phyloP scores from a whole-genome alignment of 2,329 filamentous ascomycete genomes.

The Arthrobotrys megalospora region DNA sequence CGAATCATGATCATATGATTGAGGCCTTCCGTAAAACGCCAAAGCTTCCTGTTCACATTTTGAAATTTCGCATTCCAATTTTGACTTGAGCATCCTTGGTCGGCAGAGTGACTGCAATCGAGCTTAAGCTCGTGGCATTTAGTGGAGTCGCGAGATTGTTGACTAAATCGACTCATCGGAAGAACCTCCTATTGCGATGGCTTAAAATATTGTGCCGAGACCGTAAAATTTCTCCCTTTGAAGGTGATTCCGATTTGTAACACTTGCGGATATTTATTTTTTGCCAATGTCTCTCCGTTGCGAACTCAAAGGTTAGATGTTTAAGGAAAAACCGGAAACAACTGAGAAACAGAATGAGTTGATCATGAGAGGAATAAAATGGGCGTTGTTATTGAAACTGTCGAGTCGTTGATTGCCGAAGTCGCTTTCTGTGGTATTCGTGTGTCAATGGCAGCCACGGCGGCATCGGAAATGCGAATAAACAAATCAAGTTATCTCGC shows the following conservation, averaged over 20 bases:
- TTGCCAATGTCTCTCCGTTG: too few relatives aligned
- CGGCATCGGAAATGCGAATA: slow-evolving; percentile 6
- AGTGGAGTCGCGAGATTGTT: neutral
- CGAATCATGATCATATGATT: slow-evolving; percentile 14
- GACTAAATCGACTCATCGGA: neutral
- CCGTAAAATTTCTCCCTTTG: too few relatives aligned
- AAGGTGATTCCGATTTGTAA: neutral
- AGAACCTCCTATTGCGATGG: slow-evolving; percentile 33
- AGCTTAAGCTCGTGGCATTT: neutral
- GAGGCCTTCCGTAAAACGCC: too few relatives aligned
- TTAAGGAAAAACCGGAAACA: too few relatives aligned
- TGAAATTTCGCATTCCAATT: neutral
- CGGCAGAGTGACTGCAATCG: neutral
- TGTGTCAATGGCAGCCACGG: too few relatives aligned
- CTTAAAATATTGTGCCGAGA: slow-evolving; percentile 23
- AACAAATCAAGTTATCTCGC: slow-evolving; percentile 26
- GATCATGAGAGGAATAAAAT: neutral
- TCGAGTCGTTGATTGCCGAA: neutral
- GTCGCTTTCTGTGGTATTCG: neutral
- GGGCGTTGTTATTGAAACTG: neutral
- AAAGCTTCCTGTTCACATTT: neutral
- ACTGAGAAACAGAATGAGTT: neutral
- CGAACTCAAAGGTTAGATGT: too few relatives aligned
- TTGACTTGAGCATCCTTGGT: neutral
- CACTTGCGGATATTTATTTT: slow-evolving; percentile 1